These are phyloP conservation scores for Colletotrichum tanaceti DNA, from an alignment of 2,329 filamentous ascomycete genomes.

Conservation along the genomic window DNA sequence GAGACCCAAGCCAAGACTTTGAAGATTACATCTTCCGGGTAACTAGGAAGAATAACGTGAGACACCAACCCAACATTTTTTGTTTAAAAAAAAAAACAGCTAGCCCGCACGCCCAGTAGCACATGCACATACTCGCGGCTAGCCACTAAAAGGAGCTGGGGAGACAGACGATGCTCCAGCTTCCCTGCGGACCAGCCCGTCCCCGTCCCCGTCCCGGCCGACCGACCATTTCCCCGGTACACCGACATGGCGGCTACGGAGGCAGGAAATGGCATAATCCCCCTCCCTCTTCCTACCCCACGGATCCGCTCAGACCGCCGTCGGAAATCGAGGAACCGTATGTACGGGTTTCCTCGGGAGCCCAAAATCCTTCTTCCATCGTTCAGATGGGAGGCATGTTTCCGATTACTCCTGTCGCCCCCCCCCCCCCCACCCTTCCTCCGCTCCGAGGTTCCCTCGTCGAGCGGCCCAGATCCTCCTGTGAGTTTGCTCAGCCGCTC, in stretches of 20 bases:
- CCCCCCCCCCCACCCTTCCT: no score
- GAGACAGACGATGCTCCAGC: slow-evolving; percentile 13
- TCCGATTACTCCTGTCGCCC: no score
- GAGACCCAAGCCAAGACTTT: slow-evolving; percentile 26
- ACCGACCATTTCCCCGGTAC: slow-evolving; percentile 32
- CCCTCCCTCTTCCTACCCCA: background rate
- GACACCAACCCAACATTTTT: slow-evolving; percentile 24
- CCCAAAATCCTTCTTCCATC: background rate
- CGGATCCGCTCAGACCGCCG: slow-evolving; percentile 23
- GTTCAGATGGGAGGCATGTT: no score
- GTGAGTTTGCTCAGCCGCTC: background rate
- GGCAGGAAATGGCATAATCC: slow-evolving; percentile 14
- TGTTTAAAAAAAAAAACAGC: background rate
- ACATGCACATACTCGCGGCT: slow-evolving; percentile 15
- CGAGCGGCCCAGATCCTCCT: background rate
- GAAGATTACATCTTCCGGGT: slow-evolving; percentile 7
- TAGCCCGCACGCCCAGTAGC: slow-evolving; percentile 19
- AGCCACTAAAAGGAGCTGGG: background rate
- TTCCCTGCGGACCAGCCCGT: slow-evolving; percentile 32
- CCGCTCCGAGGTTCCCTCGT: background rate
- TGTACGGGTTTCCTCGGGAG: slow-evolving; percentile 22
- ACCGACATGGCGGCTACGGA: slow-evolving; percentile 22
- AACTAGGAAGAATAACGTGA: slow-evolving; percentile 28
- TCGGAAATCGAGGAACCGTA: background rate
- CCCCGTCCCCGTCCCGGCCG: slow-evolving; percentile 31